These are phyloP conservation scores for Biscutella laevigata DNA, from an alignment of 441 rosid genomes.

Conservation along the genomic window DNA sequence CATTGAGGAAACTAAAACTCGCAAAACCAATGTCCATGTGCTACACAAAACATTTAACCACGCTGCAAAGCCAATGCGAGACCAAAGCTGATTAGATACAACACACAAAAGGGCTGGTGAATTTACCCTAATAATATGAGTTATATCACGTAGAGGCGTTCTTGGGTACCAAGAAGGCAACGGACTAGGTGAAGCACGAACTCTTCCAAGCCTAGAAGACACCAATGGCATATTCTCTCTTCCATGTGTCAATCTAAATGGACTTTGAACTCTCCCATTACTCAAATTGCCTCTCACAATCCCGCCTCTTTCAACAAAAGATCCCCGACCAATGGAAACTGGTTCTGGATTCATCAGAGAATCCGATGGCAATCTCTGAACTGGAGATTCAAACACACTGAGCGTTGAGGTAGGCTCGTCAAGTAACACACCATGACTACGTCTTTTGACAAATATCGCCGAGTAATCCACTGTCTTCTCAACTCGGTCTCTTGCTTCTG, in stretches of 20 bases:
- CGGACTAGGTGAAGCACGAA: constrained; percentile 24
- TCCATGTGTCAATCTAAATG: constrained; percentile 24
- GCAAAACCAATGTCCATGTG: neutral
- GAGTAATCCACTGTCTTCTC: constrained; percentile 46
- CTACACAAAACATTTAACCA: neutral
- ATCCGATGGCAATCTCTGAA: constrained; percentile 7
- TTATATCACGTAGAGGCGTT: constrained; percentile 66
- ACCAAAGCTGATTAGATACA: neutral
- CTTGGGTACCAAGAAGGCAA: constrained; percentile 88
- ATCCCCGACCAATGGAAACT: constrained; percentile 19
- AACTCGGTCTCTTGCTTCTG: constrained; percentile 61
- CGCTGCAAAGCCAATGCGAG: constrained; percentile 11
- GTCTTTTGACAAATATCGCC: constrained; percentile 32
- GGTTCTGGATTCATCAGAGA: neutral
- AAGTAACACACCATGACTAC: constrained; percentile 26
- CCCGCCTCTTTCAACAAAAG: constrained; percentile 8
- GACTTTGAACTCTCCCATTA: constrained; percentile 20
- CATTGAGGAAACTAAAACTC: neutral
- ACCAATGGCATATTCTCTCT: constrained; percentile 36
- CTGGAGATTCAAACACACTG: constrained; percentile 24
- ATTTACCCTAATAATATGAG: constrained; percentile 50
- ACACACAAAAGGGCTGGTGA: neutral
- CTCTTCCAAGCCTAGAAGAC: constrained; percentile 32
- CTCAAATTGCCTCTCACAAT: constrained; percentile 29
- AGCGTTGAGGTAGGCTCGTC: constrained; percentile 29